Conservation (phyloP, 2,329 filamentous ascomycete species). For the Alternaria gansuensis region DNA sequence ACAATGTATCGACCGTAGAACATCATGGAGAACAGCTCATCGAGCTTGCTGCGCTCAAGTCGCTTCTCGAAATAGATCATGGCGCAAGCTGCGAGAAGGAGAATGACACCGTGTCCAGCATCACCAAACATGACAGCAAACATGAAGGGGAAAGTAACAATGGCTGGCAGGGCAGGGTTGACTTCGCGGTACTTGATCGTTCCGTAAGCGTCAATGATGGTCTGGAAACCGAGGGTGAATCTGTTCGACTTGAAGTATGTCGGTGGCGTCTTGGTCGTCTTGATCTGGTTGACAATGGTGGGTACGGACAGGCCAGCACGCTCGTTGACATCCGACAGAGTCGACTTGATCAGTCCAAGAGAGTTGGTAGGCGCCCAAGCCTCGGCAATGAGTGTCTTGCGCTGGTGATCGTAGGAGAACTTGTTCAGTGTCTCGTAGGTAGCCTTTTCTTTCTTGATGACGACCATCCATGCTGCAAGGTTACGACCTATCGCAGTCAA, state of each 20-base stretch:
- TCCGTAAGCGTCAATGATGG: slow-evolving; percentile 98
- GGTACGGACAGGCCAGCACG: slow-evolving; percentile 95
- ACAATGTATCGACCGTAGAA: slow-evolving; percentile 99
- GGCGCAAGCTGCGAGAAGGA: slow-evolving; percentile 80
- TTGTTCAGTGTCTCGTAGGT: slow-evolving; percentile 95
- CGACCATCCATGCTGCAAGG: slow-evolving; percentile 94
- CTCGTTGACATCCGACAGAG: slow-evolving; percentile 95
- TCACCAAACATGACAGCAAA: slow-evolving; percentile 99
- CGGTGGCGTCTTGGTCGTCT: slow-evolving; percentile 94
- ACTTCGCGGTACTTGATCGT: slow-evolving; percentile 97
- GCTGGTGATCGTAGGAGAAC: slow-evolving; percentile 94
- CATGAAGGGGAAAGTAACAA: slow-evolving; percentile 98
- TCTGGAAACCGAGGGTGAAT: slow-evolving; percentile 97
- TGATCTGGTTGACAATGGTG: slow-evolving; percentile 97
- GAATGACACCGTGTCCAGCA: slow-evolving; percentile 90
- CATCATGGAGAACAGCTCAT: slow-evolving; percentile 97
- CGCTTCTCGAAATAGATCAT: slow-evolving; percentile 98
- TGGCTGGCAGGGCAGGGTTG: slow-evolving; percentile 93
- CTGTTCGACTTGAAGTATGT: slow-evolving; percentile 99
- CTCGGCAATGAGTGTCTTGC: slow-evolving; percentile 96
- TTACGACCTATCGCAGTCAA: slow-evolving; percentile 92
- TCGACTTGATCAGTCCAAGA: slow-evolving; percentile 86
- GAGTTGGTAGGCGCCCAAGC: slow-evolving; percentile 97
- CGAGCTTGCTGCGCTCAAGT: slow-evolving; percentile 83
- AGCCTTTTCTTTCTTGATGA: slow-evolving; percentile 97